Conservation (phyloP, 2,329 filamentous ascomycete genomes). For the Alternaria arbusti region DNA sequence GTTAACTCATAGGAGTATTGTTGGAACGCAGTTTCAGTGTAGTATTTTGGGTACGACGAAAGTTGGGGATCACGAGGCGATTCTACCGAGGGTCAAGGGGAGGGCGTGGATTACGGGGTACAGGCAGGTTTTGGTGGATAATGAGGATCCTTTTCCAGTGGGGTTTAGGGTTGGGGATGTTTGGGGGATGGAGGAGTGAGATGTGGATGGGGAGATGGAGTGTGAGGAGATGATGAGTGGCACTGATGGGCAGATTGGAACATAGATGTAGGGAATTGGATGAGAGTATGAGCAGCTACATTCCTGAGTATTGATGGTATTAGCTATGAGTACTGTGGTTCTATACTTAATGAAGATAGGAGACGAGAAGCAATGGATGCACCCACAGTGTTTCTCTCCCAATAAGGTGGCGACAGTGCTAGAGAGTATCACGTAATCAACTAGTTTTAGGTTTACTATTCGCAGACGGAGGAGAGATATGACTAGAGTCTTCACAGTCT, state of each 20-base stretch:
- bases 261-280: neutral
- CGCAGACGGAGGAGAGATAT: neutral
- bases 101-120: conserved; percentile 56
- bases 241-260: neutral
- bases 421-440: too few relatives aligned
- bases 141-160: conserved; percentile 53
- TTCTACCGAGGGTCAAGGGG: conserved; percentile 53
- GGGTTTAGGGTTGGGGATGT: conserved; percentile 48
- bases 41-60: conserved; percentile 48
- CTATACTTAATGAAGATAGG: fast-evolving
- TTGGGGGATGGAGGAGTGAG: conserved; percentile 14
- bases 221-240: neutral
- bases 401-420: neutral
- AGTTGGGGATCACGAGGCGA: conserved; percentile 50
- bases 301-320: neutral
- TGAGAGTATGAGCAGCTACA: neutral
- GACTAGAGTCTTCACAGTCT: neutral
- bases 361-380: neutral
- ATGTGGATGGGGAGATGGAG: neutral
- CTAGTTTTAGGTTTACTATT: too few relatives aligned
- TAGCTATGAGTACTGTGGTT: too few relatives aligned
- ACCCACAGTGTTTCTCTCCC: neutral
- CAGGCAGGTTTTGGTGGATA: conserved; percentile 54
- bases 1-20: conserved; percentile 52
- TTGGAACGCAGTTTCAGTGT: conserved; percentile 52